A percentile compares a stretch with the other conserved stretches of the same genome.
Conservation (phyloP, 805 yeast species). For the Spathaspora hagerdaliae region DNA sequence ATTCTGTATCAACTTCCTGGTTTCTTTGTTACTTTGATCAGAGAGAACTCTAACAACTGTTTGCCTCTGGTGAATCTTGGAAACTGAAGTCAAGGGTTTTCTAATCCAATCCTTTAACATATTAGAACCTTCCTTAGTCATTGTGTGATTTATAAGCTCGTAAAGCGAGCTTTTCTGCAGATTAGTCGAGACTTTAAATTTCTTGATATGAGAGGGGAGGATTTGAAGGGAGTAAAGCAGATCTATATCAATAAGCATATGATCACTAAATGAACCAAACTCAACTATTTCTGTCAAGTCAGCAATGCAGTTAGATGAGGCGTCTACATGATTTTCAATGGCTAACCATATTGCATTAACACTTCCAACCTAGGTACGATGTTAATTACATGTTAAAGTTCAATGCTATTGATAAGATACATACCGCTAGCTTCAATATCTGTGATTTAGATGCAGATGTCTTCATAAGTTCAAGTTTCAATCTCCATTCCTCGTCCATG, state of each 20-base stretch:
- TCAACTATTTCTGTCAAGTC: neutral
- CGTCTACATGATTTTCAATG: neutral
- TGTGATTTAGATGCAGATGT: neutral
- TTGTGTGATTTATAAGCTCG: constrained; percentile 3
- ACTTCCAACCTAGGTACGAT: constrained; percentile 2
- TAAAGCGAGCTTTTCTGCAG: constrained; percentile 1
- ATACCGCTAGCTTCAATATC: neutral
- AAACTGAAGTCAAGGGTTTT: constrained; percentile 3
- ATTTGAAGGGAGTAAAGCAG: constrained; percentile 6
- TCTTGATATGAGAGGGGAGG: neutral
- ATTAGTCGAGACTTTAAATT: neutral
- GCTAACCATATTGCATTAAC: constrained; percentile 2
- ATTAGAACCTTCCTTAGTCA: constrained; percentile 3
- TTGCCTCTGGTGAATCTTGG: constrained; percentile 2
- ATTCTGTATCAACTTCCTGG: neutral
- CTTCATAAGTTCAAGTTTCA: neutral
- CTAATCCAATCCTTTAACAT: constrained; percentile 8
- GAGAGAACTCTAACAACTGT: neutral
- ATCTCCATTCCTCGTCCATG: neutral
- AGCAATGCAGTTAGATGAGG: neutral
- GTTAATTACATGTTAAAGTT: neutral
- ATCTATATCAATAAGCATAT: constrained; percentile 8
- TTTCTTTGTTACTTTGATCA: neutral
- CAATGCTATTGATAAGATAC: neutral
- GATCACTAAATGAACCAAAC: constrained; percentile 1